These are phyloP conservation scores for Rhizopus stolonifer DNA, from an alignment of 371 early-diverging fungal genomes.

Conservation along the genomic window DNA sequence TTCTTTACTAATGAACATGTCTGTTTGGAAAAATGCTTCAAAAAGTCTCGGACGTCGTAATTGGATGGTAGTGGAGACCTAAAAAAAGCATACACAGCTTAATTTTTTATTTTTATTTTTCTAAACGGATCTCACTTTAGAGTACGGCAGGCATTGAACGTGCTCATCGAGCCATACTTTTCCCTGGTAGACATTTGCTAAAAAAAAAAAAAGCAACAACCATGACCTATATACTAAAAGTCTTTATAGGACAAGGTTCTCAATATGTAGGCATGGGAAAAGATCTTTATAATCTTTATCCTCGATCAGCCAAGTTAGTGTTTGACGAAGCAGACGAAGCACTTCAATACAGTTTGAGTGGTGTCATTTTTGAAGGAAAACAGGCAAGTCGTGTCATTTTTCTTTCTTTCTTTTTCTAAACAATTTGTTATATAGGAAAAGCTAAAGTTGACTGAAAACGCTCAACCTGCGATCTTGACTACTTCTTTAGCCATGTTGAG, in stretches of 20 bases:
- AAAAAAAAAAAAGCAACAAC: background rate
- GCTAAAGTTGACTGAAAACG: conserved; percentile 84
- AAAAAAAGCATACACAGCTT: too few species aligned
- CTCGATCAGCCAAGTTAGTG: conserved; percentile 70
- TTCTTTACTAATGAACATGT: background rate
- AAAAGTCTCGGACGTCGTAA: conserved; percentile 18
- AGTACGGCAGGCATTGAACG: conserved; percentile 54
- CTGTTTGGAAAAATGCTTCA: background rate
- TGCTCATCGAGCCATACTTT: conserved; percentile 53
- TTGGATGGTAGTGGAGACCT: conserved; percentile 25
- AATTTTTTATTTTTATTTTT: background rate
- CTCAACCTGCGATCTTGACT: conserved; percentile 93
- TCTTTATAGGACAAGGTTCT: conserved; percentile 72
- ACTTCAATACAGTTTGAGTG: conserved; percentile 64
- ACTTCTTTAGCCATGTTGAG: conserved; percentile 88
- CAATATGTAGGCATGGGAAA: conserved; percentile 93
- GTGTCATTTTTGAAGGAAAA: conserved; percentile 87
- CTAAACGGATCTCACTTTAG: conserved; percentile 19
- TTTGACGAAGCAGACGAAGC: conserved; percentile 91
- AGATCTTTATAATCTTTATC: conserved; percentile 80
- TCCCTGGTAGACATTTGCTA: conserved; percentile 41
- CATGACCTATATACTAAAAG: background rate
- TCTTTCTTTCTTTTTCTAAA: too few species aligned
- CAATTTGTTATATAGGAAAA: conserved; percentile 42
- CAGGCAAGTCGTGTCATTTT: too few species aligned